Percentiles rank a stretch among this genome's conserved stretches.
These are phyloP conservation scores for Cryptomeria japonica DNA, from an alignment of 75 land plant species.

Conservation along the genomic window DNA sequence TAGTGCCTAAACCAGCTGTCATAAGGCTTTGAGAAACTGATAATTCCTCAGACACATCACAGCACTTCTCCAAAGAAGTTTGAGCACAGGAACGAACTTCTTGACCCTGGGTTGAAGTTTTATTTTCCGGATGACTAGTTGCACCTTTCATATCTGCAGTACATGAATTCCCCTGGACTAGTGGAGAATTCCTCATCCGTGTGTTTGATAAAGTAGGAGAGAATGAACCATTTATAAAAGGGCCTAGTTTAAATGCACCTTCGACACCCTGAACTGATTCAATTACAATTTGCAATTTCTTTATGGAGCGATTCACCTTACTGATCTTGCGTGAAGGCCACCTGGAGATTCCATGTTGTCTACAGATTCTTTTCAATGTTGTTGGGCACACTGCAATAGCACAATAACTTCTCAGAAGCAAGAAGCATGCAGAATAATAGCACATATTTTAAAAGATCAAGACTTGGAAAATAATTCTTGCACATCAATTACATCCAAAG, in stretches of 20 bases:
- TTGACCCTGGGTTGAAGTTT: neutral
- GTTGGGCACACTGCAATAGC: conserved; percentile 45
- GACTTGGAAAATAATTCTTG: neutral
- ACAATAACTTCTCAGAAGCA: conserved; percentile 3
- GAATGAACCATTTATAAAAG: conserved; percentile 35
- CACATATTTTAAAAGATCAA: neutral
- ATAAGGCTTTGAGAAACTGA: neutral
- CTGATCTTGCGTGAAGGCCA: conserved; percentile 70
- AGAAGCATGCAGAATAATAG: neutral
- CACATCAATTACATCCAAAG: neutral
- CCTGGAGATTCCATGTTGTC: conserved; percentile 66
- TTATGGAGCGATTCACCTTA: conserved; percentile 52
- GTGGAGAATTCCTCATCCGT: neutral
- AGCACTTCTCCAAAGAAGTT: neutral
- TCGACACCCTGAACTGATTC: conserved; percentile 89
- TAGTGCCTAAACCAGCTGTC: neutral
- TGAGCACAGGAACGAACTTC: neutral
- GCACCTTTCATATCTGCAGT: conserved; percentile 11
- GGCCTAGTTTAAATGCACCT: conserved; percentile 48
- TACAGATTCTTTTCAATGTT: conserved; percentile 57
- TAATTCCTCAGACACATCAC: neutral
- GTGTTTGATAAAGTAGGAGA: conserved; percentile 22
- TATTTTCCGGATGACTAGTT: neutral
- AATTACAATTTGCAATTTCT: conserved; percentile 74
- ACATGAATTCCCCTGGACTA: conserved; percentile 8